These are phyloP conservation scores for Coprinellus aureogranulatus DNA, from an alignment of 768 basidiomycete species.

Conservation along the genomic window DNA sequence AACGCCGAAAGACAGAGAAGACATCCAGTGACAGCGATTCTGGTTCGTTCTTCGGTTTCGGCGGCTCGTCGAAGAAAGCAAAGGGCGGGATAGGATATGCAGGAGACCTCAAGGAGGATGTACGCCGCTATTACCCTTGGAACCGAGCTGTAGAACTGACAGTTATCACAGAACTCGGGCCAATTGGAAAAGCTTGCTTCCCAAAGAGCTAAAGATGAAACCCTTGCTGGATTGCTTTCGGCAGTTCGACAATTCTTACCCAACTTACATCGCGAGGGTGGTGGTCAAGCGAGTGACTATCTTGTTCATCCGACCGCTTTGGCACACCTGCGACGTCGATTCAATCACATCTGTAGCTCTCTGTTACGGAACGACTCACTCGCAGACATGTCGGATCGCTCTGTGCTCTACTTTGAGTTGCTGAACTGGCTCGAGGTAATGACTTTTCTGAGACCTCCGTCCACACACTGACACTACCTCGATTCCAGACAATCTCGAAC, in stretches of 20 bases:
- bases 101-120: constrained; percentile 81
- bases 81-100: constrained; percentile 88
- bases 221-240: constrained; percentile 63
- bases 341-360: constrained; percentile 83
- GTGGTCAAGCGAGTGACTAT: constrained; percentile 83
- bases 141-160: not conserved
- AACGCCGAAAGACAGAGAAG: constrained; percentile 45
- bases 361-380: constrained; percentile 90
- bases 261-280: constrained; percentile 69
- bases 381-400: constrained; percentile 90
- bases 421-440: constrained; percentile 89
- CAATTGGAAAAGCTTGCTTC: constrained; percentile 71
- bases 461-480: constrained; percentile 1
- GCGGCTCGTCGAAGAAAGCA: constrained; percentile 55
- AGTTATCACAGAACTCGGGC: constrained; percentile 49
- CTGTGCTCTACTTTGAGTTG: constrained; percentile 81
- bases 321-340: constrained; percentile 86
- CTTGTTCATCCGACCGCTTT: constrained; percentile 89
- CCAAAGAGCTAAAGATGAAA: constrained; percentile 75
- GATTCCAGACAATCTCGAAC: constrained; percentile 76
- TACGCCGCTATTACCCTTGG: constrained; percentile 37
- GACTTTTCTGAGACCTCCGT: not conserved
- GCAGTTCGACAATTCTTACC: constrained; percentile 84
- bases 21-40: constrained; percentile 49
- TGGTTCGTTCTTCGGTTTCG: constrained; percentile 41